Evolutionary conservation across 306 rosid genomes (phyloP).

Genomic region (Senna siamea): DNA sequence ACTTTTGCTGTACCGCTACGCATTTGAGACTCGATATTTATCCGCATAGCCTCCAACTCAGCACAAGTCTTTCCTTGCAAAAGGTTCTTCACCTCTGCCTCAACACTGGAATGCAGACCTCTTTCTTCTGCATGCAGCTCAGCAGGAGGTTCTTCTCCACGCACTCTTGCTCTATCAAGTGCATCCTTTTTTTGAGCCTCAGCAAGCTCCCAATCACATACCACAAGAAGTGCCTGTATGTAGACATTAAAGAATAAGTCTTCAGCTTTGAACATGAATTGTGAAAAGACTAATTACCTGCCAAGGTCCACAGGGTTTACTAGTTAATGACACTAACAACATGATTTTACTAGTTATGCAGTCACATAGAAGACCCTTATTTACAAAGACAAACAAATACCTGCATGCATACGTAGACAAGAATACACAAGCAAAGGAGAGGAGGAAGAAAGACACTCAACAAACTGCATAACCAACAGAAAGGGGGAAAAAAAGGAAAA

Average conservation of each 20-base stretch:
- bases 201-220: conserved; percentile 94
- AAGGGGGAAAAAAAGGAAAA: background rate
- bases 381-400: background rate
- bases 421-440: background rate
- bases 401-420: background rate
- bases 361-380: background rate
- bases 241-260: conserved; percentile 33
- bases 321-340: conserved; percentile 26
- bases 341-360: too few species aligned
- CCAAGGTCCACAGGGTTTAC: conserved; percentile 8
- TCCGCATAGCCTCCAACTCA: conserved; percentile 74
- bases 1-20: conserved; percentile 91
- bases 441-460: background rate
- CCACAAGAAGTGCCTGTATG: conserved; percentile 86
- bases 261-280: conserved; percentile 27
- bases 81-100: conserved; percentile 72
- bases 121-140: conserved; percentile 99
- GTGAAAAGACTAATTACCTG: conserved; percentile 18
- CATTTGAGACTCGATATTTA: conserved; percentile 89
- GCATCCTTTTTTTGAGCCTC: conserved; percentile 94
- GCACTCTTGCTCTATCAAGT: conserved; percentile 93
- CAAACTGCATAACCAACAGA: too few species aligned
- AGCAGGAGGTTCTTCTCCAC: conserved; percentile 95
- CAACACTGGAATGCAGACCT: conserved; percentile 91
- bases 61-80: conserved; percentile 76